phyloP scores from a whole-genome alignment of 192 early-diverging fungal genomes.

The Cladochytrium replicatum region DNA sequence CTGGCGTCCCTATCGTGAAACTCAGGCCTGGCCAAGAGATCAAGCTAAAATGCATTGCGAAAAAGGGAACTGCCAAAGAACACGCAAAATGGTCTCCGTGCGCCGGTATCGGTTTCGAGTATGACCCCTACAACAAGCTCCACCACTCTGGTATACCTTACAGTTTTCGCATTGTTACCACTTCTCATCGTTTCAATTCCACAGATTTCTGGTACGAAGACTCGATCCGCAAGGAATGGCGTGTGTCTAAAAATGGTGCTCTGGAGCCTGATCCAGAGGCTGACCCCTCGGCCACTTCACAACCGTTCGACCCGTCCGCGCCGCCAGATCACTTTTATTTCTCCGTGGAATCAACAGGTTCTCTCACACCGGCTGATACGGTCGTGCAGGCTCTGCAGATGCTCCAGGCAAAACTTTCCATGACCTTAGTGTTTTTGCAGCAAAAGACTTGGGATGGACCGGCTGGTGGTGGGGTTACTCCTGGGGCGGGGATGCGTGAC shows the following conservation, averaged over 20 bases:
- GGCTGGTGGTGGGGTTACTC: too few relatives aligned
- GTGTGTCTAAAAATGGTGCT: conserved; percentile 25
- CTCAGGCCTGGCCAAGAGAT: conserved; percentile 89
- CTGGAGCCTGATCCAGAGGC: conserved; percentile 26
- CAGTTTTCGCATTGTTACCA: background rate
- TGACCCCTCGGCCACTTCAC: too few relatives aligned
- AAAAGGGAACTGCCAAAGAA: conserved; percentile 95
- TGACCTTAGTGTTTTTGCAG: too few relatives aligned
- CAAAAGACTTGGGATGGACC: too few relatives aligned
- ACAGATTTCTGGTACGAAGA: conserved; percentile 91
- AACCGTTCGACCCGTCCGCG: conserved; percentile 45
- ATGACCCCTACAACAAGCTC: conserved; percentile 92
- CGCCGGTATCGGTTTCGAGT: conserved; percentile 84
- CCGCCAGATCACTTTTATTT: conserved; percentile 46
- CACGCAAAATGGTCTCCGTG: conserved; percentile 96
- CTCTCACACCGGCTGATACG: conserved; percentile 32
- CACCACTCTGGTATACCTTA: too few relatives aligned
- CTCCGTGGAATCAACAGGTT: conserved; percentile 38
- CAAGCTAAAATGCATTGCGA: conserved; percentile 81
- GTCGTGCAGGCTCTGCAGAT: conserved; percentile 29
- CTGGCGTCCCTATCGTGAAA: conserved; percentile 76
- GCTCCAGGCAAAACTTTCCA: conserved; percentile 34
- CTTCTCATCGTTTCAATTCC: too few relatives aligned
- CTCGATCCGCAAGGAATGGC: conserved; percentile 76
- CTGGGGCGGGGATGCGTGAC: too few relatives aligned